A percentile compares a stretch with the other conserved stretches of the same genome.
phyloP scores from a whole-genome alignment of 2,329 filamentous ascomycete genomes.

The Venturia nashicola region DNA sequence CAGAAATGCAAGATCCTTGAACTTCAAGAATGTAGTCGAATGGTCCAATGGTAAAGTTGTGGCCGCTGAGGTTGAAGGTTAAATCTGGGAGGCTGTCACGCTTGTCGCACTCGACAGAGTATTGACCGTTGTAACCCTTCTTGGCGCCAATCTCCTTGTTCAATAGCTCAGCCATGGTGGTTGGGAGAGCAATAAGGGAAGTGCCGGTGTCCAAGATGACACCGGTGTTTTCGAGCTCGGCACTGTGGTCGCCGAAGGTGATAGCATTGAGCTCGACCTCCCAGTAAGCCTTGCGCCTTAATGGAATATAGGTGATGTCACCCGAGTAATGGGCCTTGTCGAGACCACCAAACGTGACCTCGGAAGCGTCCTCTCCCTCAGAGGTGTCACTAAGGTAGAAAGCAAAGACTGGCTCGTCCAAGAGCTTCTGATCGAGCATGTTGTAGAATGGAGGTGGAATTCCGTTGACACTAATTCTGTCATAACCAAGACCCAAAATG shows the following conservation, averaged over 20 bases:
- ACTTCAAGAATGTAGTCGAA: slow-evolving; percentile 95
- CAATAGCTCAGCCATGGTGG: slow-evolving; percentile 81
- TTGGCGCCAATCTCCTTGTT: slow-evolving; percentile 97
- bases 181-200: slow-evolving; percentile 90
- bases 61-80: slow-evolving; percentile 77
- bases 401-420: slow-evolving; percentile 88
- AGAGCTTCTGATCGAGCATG: slow-evolving; percentile 76
- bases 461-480: slow-evolving; percentile 92
- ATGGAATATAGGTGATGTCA: slow-evolving; percentile 82
- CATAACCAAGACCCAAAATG: slow-evolving; percentile 87
- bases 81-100: slow-evolving; percentile 77
- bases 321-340: slow-evolving; percentile 73
- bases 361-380: slow-evolving; percentile 62
- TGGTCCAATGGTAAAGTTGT: slow-evolving; percentile 82
- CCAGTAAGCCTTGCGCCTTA: slow-evolving; percentile 99
- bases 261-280: slow-evolving; percentile 94
- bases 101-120: slow-evolving; percentile 80
- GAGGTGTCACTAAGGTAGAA: slow-evolving; percentile 82
- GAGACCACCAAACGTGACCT: slow-evolving; percentile 80
- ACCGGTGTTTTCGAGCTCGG: slow-evolving; percentile 87
- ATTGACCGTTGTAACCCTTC: slow-evolving; percentile 96
- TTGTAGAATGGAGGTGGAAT: slow-evolving; percentile 95
- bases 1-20: slow-evolving; percentile 89
- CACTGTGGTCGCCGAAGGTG: slow-evolving; percentile 71
- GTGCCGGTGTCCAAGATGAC: slow-evolving; percentile 97